Base-by-base conservation (phyloP, 2,329 filamentous ascomycete species). In the Clarireedia paspali region DNA sequence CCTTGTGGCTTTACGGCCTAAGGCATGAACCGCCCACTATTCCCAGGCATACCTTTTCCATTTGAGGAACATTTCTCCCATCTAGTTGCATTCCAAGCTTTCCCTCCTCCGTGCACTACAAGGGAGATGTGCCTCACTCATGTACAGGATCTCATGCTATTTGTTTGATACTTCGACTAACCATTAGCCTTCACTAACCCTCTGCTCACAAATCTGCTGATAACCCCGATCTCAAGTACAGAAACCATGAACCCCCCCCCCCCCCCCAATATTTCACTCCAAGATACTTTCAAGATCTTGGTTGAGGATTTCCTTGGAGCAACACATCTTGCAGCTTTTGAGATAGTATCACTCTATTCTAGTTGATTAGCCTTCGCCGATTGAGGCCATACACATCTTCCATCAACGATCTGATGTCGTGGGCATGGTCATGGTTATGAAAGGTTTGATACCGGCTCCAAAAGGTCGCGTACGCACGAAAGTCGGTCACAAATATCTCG, bases 401-500 rank as follows among this genome's bases (percentile, higher is more conserved):
- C 48, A 48, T 15, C 44, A 48, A 20, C 27, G 45, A 50, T 52
- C 53, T 56, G 42, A 56, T 52, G 56, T 54, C 36, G 47, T 42
- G 46, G 38, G 47, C 45, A 57, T 55, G 51, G 54, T 57, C 49
- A 60, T 59, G 52, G 58, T 57, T 47, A 62, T 62, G 58, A 59
- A 57, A 39, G 50, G 56, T 40, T 55, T 61, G 52, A 50, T 42
- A 49, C 52, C 64, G 27, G 63, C 64, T 9, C 64, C 65, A n/a
- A 67, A 66, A 58, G 63, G 63, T 44, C 60, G 66, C 38, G 62
- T 64, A 14, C 58, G 66, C 53, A 66, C 62, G 23, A 51, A 60
- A 9, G 66, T 69, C 9, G 67, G 67, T 30, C 66, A 66, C 56
- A 67, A 63, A 54, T 69, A 69, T 26, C 62, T 69, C 15, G 65